Evolutionary conservation across 1,139 yeast genomes (phyloP), one percentile per base, ranked within the genome.

Genomic region (Hanseniaspora gamundiae): DNA sequence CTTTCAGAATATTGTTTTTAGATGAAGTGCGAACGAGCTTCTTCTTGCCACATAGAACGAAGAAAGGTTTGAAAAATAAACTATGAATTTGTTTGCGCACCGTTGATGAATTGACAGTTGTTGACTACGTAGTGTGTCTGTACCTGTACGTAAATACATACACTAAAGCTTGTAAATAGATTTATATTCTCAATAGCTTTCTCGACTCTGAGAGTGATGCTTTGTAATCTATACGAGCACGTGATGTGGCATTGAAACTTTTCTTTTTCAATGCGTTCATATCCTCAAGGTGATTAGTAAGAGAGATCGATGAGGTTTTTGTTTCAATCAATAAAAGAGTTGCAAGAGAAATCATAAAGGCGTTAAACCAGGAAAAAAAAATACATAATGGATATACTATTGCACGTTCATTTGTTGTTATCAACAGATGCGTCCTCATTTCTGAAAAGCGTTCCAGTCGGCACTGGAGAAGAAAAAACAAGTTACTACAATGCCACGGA

Each of bases 351-450:
- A n/a, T n/a, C n/a, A n/a, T n/a, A n/a, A n/a, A n/a, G n/a, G n/a
- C n/a, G n/a, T n/a, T n/a, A 33, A 19, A 33, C 6, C 21, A 33
- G 10, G 19, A 17, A 7, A 11, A 45, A 13, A 39, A 26, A 27
- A 17, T 22, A 20, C 29, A 20, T 11, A 22, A 56, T 54, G 58
- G 50, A 53, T 3, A 39, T 47, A 14, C 43, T 55, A 13, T 35
- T 55, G 35, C 56, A 54, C 14, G 28, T 52, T 27, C 53, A 56
- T 45, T 26, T 57, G 28, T 45, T 58, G 20, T 41, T 55, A 35
- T 48, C 54, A 8, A 49, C 57, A 3, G 48, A 45, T 13, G 44
- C 50, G 2, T 42, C 42, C 6, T 49, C 42, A n/a, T 41, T 52
- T 26, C 47, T 47, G 9, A 41, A 21, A 4, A n/a, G 24, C 16